Conservation (phyloP, 2,329 filamentous ascomycete genomes). For the Aureobasidium mangrovei region DNA sequence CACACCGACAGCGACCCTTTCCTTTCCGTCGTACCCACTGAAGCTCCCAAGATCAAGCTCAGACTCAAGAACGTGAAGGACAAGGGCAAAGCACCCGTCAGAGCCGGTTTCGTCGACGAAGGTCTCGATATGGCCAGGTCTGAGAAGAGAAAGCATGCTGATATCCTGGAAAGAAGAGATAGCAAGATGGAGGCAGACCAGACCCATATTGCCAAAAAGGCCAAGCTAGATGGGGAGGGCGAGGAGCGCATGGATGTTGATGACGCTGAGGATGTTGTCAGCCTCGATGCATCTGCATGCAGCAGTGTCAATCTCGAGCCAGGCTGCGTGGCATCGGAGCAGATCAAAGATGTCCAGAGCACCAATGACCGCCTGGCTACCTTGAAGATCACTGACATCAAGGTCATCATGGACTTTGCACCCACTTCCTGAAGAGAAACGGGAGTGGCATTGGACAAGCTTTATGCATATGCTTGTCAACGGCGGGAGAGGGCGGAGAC, state of each 20-base stretch:
- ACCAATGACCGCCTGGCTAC: background rate
- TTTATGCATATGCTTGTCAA: too few species aligned
- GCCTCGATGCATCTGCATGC: too few species aligned
- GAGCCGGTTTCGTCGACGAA: too few species aligned
- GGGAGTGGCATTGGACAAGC: too few species aligned
- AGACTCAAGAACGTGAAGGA: background rate
- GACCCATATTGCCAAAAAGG: background rate
- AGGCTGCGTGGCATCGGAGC: background rate
- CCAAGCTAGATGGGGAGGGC: background rate
- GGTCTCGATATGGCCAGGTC: background rate
- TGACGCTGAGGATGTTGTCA: too few species aligned
- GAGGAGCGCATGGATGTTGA: too few species aligned
- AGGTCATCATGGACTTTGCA: background rate
- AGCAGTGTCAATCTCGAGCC: background rate
- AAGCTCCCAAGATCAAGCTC: background rate
- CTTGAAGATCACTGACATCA: background rate
- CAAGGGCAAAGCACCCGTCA: background rate
- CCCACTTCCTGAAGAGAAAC: background rate
- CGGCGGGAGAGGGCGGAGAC: too few species aligned
- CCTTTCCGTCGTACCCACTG: background rate
- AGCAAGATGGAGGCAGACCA: background rate
- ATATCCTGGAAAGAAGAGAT: background rate
- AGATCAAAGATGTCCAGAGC: background rate
- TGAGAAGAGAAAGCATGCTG: background rate
- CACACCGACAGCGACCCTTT: too few species aligned